A percentile compares a stretch with the other conserved stretches of the same genome.
These are phyloP conservation scores for Betula pendula DNA, from an alignment of 306 rosid species.

Conservation along the genomic window DNA sequence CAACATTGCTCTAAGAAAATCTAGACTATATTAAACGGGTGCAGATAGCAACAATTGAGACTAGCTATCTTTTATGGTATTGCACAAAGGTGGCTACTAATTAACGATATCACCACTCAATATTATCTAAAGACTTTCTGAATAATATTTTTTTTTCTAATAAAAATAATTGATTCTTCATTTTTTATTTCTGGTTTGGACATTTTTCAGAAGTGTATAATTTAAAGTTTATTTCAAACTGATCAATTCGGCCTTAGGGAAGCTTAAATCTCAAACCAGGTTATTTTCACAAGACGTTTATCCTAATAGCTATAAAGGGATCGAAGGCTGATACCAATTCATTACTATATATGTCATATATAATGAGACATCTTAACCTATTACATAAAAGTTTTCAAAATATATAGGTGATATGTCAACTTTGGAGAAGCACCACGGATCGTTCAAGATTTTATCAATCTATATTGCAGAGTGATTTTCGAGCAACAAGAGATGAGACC, in stretches of 20 bases:
- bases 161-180: neutral
- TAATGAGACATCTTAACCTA: constrained; percentile 17
- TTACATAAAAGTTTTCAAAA: neutral
- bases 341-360: neutral
- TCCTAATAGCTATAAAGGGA: neutral
- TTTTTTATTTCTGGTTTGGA: neutral
- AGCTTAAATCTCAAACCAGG: neutral
- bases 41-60: too few relatives aligned
- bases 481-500: constrained; percentile 11
- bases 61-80: too few relatives aligned
- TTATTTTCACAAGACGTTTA: neutral
- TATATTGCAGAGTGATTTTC: neutral
- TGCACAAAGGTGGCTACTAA: too few relatives aligned
- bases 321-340: neutral
- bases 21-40: too few relatives aligned
- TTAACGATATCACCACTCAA: too few relatives aligned
- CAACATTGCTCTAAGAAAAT: too few relatives aligned
- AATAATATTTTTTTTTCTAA: too few relatives aligned
- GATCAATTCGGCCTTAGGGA: neutral
- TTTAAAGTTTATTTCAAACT: neutral
- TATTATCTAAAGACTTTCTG: too few relatives aligned
- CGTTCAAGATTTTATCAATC: constrained; percentile 9
- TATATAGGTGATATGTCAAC: constrained; percentile 6
- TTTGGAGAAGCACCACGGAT: constrained; percentile 9
- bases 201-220: neutral